Evolutionary conservation across 2,329 filamentous ascomycete species (phyloP).

Genomic region (Colletotrichum paranaense): DNA sequence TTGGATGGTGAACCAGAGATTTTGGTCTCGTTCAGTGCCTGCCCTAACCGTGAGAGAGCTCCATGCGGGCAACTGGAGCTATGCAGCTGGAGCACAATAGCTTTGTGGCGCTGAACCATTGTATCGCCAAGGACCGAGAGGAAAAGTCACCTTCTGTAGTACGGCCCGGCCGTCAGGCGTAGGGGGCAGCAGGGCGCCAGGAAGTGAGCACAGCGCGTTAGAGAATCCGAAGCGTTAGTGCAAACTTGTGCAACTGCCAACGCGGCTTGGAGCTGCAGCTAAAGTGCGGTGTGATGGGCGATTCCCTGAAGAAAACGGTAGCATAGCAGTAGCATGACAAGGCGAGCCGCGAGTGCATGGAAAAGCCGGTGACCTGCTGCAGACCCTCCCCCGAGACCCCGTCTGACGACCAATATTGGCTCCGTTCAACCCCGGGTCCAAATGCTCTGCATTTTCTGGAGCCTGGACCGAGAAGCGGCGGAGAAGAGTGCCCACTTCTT

Average conservation of each 20-base stretch:
- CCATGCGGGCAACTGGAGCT: slow-evolving; percentile 2
- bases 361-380: neutral
- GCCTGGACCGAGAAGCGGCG: slow-evolving; percentile 22
- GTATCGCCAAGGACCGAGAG: slow-evolving; percentile 12
- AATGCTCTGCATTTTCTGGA: slow-evolving; percentile 13
- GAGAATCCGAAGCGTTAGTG: slow-evolving; percentile 10
- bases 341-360: neutral
- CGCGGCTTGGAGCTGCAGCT: slow-evolving; percentile 10
- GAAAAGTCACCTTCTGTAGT: neutral
- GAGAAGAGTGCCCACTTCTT: slow-evolving; percentile 8
- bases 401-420: slow-evolving; percentile 20
- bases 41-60: neutral
- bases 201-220: neutral
- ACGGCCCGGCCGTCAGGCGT: neutral
- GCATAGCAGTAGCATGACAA: neutral
- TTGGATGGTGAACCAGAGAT: neutral
- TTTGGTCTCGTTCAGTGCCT: slow-evolving; percentile 6
- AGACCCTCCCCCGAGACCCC: neutral
- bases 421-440: slow-evolving; percentile 20
- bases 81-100: neutral
- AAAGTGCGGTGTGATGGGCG: slow-evolving; percentile 31
- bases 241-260: slow-evolving; percentile 13
- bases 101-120: slow-evolving; percentile 20
- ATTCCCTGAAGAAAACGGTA: slow-evolving; percentile 14
- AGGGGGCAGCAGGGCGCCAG: slow-evolving; percentile 9